Evolutionary conservation across 805 yeast genomes (phyloP).

Genomic region (Sugiyamaella americana): DNA sequence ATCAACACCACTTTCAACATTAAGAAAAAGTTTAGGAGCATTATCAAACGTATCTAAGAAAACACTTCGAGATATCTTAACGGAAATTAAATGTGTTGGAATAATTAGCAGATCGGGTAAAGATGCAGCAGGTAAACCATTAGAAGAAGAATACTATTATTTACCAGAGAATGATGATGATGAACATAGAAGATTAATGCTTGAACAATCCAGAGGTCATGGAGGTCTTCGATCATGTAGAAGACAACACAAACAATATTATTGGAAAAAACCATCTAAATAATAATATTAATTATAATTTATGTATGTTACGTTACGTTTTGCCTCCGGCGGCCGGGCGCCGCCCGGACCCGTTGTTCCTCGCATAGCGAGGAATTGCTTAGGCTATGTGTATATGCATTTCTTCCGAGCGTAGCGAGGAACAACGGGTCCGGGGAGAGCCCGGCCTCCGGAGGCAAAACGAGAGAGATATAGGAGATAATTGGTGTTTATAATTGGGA

Average conservation of each 20-base stretch:
- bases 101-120: constrained; percentile 83
- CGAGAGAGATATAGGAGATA: no score
- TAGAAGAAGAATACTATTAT: constrained; percentile 92
- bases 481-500: background rate
- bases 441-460: no score
- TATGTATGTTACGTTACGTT: no score
- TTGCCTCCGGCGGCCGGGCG: no score
- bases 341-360: no score
- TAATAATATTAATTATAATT: no score
- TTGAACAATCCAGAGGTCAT: constrained; percentile 71
- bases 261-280: constrained; percentile 27
- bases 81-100: constrained; percentile 61
- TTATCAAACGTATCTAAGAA: constrained; percentile 34
- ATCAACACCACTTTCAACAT: constrained; percentile 75
- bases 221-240: constrained; percentile 83
- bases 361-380: no score
- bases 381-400: no score
- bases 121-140: constrained; percentile 92
- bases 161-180: constrained; percentile 78
- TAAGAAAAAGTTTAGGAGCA: constrained; percentile 55
- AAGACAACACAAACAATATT: constrained; percentile 66
- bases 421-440: no score
- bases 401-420: no score
- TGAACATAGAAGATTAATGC: constrained; percentile 58
- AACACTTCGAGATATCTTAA: constrained; percentile 41